Percentiles rank a stretch among this genome's conserved stretches.
These are phyloP conservation scores for Suillus americanus DNA, from an alignment of 768 basidiomycete genomes.

Conservation along the genomic window DNA sequence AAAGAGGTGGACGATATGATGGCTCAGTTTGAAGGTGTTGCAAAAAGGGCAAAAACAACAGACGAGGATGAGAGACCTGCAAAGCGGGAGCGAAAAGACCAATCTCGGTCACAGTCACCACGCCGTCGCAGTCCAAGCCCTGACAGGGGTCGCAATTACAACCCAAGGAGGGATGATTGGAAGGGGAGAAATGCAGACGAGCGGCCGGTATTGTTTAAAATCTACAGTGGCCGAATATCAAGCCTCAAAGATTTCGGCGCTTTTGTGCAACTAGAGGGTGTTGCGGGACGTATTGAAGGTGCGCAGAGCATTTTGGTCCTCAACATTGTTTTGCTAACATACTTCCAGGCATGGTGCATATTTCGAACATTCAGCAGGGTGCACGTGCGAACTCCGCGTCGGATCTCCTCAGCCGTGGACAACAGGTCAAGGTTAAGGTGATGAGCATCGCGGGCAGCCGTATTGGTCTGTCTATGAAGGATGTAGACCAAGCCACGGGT, in stretches of 20 bases:
- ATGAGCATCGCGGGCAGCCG: constrained; percentile 87
- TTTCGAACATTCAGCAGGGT: constrained; percentile 87
- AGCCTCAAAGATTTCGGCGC: constrained; percentile 95
- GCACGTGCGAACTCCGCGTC: constrained; percentile 83
- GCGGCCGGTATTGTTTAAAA: constrained; percentile 87
- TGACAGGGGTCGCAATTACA: constrained; percentile 51
- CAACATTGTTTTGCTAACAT: constrained; percentile 7
- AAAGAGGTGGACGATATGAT: constrained; percentile 91
- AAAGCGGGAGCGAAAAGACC: constrained; percentile 61
- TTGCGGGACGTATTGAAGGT: constrained; percentile 89
- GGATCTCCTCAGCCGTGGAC: constrained; percentile 83
- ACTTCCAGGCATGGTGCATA: constrained; percentile 88
- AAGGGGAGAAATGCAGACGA: constrained; percentile 49
- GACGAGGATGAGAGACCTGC: constrained; percentile 43
- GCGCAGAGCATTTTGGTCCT: constrained; percentile 25
- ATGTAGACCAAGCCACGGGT: constrained; percentile 90
- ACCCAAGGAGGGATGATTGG: constrained; percentile 40
- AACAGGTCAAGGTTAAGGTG: constrained; percentile 93
- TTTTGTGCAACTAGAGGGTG: constrained; percentile 87
- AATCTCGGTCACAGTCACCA: constrained; percentile 45
- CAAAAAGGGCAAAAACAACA: constrained; percentile 52
- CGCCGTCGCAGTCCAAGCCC: constrained; percentile 60
- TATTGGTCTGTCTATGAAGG: constrained; percentile 93
- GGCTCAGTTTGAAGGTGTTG: constrained; percentile 65
- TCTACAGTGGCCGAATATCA: constrained; percentile 85